Percentiles rank a stretch among this genome's conserved stretches.
Evolutionary conservation across 805 yeast species (phyloP).

Genomic region (Pichia rugopelliculosa): DNA sequence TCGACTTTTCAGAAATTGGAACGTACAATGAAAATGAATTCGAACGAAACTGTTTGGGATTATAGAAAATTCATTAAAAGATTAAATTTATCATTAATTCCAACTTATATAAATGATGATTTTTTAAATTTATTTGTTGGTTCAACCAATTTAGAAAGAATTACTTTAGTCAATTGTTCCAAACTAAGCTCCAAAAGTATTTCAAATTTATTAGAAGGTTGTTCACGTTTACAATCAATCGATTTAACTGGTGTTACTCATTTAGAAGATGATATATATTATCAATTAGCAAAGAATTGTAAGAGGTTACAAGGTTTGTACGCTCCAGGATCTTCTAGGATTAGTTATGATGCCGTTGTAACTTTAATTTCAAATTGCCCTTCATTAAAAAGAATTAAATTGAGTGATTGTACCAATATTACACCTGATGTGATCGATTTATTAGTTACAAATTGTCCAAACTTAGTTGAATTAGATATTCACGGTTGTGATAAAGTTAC

Average conservation of each 20-base stretch:
- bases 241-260: conserved; percentile 77
- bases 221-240: conserved; percentile 70
- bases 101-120: conserved; percentile 57
- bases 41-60: conserved; percentile 50
- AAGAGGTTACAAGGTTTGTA: conserved; percentile 80
- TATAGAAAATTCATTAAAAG: conserved; percentile 67
- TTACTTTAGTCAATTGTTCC: conserved; percentile 77
- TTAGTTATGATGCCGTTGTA: conserved; percentile 58
- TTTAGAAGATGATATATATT: conserved; percentile 62
- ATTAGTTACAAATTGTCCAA: conserved; percentile 65
- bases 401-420: conserved; percentile 63
- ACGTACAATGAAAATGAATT: conserved; percentile 45
- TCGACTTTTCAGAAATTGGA: conserved; percentile 45
- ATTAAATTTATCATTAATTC: conserved; percentile 70
- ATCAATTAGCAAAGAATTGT: conserved; percentile 63
- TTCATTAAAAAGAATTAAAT: conserved; percentile 71
- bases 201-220: conserved; percentile 51
- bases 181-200: conserved; percentile 56
- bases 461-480: conserved; percentile 83
- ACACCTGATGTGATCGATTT: conserved; percentile 54
- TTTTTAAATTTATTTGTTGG: conserved; percentile 54
- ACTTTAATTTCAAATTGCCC: conserved; percentile 57
- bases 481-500: conserved; percentile 73
- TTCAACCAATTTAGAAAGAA: conserved; percentile 72
- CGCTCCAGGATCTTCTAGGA: conserved; percentile 75